Percentiles rank a stretch among this genome's conserved stretches.
phyloP scores from a whole-genome alignment of 371 early-diverging fungal species.

The Cladochytrium tenue region DNA sequence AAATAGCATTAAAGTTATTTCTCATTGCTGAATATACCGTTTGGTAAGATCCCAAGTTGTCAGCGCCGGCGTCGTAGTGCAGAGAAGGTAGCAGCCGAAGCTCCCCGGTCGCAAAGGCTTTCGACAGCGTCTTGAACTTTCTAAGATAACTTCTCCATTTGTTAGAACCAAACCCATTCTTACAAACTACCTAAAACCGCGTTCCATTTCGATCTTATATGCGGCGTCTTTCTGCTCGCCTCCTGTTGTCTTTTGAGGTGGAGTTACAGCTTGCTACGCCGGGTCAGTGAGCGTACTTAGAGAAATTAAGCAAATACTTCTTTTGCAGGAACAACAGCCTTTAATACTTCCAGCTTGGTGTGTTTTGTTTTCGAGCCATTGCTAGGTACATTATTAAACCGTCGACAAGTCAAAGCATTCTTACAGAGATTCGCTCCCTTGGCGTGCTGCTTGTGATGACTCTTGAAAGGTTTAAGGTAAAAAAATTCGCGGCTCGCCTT shows the following conservation, averaged over 20 bases:
- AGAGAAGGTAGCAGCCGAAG: constrained; percentile 38
- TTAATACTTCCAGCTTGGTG: too few species aligned
- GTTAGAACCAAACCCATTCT: too few species aligned
- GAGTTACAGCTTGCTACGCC: neutral
- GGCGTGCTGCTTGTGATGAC: too few species aligned
- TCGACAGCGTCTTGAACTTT: constrained; percentile 56
- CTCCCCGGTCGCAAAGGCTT: constrained; percentile 55
- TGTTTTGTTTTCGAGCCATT: too few species aligned
- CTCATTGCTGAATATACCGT: neutral
- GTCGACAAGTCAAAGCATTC: neutral
- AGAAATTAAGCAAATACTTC: constrained; percentile 18
- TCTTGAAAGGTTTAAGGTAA: too few species aligned
- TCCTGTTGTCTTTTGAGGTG: neutral
- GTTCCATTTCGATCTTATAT: constrained; percentile 41
- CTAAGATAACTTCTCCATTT: constrained; percentile 38
- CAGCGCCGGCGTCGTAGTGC: constrained; percentile 40
- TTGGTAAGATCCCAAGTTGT: constrained; percentile 23
- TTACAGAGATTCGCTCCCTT: constrained; percentile 10
- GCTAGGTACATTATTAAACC: too few species aligned
- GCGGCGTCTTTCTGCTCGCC: constrained; percentile 15
- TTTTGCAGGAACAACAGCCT: constrained; percentile 29
- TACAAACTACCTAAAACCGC: constrained; percentile 44
- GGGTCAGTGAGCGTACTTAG: neutral
- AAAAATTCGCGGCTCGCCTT: too few species aligned
- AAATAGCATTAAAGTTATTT: neutral